Evolutionary conservation across 331 rosid genomes (phyloP), one percentile per base, ranked within the genome.

Genomic region (Dryas integrifolia): DNA sequence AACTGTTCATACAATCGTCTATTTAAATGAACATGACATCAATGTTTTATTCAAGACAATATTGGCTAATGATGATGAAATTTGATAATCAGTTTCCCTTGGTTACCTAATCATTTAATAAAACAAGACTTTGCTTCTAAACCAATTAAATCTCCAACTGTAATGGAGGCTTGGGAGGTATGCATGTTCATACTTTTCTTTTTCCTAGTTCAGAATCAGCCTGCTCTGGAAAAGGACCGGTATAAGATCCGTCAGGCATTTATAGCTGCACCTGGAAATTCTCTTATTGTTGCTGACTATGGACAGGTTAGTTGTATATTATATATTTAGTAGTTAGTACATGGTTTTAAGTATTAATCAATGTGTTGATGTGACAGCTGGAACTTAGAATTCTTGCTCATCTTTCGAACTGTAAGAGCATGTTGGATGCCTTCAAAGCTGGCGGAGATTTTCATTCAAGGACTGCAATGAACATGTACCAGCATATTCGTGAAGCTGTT

Each of bases 361-460:
- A 75, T 80, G 59, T 79, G 70, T 85, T 67, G 30, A 44, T 82
- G 60, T 85, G 77, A 69, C 95, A 93, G 98, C 82, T 93, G 77
- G 98, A 93, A 83, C 98, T 93, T 74, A 80, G 98, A 85, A 93
- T 93, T 86, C 91, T 93, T 58, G 98, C 98, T 64, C 98, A 93
- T 85, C 97, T 93, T 72, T 88, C 98, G 60, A 80, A 85, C 74
- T 93, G 98, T 80, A 86, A 86, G 87, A 93, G 98, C 89, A 93
- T 93, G 98, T 79, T 89, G 84, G 96, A 87, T 48, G 98, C 97
- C 67, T 93, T 93, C 77, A 75, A 83, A 89, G 97, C 96, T 62
- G 98, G 98, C 55, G 98, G 98, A 72, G 98, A 93, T 89, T 93
- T 93, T 83, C 98, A 93, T 86, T 93, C 98, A 21, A 91, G 98